These are phyloP conservation scores for Chalciporus piperatus DNA, from an alignment of 768 basidiomycete species.

Conservation along the genomic window DNA sequence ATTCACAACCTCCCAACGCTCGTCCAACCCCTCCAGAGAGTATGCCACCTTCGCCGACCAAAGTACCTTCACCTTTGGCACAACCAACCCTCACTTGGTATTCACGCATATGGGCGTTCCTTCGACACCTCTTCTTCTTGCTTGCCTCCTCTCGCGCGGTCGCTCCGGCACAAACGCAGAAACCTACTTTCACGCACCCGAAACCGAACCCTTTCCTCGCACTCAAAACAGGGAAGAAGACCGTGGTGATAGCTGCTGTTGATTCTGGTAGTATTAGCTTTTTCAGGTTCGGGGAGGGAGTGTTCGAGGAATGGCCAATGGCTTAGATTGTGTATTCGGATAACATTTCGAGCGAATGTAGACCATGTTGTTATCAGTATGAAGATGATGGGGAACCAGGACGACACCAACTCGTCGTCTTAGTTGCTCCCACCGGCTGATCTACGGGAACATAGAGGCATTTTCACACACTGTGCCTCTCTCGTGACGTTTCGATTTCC, in stretches of 20 bases:
- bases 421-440: too few relatives aligned
- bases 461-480: too few relatives aligned
- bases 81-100: background rate
- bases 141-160: conserved; percentile 3
- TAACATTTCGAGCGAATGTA: too few relatives aligned
- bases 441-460: too few relatives aligned
- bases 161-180: conserved; percentile 20
- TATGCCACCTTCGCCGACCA: background rate
- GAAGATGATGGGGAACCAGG: too few relatives aligned
- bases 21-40: conserved; percentile 4
- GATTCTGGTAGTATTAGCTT: conserved; percentile 87
- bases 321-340: conserved; percentile 6
- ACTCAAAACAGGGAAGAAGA: conserved; percentile 82
- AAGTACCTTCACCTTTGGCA: background rate
- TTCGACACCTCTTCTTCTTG: conserved; percentile 5
- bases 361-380: too few relatives aligned
- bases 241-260: conserved; percentile 80
- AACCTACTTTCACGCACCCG: conserved; percentile 29
- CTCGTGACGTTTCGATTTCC: too few relatives aligned
- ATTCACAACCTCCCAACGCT: background rate
- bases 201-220: conserved; percentile 73
- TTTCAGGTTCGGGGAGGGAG: conserved; percentile 82
- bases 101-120: background rate
- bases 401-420: too few relatives aligned
- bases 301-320: conserved; percentile 86